Base-by-base conservation (phyloP, 2,329 filamentous ascomycete genomes). In the Biscogniauxia marginata region DNA sequence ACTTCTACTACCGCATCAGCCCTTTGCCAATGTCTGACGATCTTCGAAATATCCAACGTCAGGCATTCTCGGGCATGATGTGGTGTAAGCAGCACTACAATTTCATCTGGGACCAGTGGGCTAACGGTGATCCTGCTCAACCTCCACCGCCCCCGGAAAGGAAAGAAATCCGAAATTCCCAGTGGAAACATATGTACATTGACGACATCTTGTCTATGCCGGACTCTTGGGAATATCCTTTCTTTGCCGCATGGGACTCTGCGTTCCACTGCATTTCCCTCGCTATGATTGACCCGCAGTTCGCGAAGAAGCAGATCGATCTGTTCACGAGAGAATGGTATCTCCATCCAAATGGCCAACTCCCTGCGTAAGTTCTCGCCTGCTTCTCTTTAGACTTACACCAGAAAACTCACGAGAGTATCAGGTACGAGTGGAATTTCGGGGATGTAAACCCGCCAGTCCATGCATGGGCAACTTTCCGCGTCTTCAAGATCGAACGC, bases 81-180 rank as follows among this genome's bases (percentile, higher is more conserved):
- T 98, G 93, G 93, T 96, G 89, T 61, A 98, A 98, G 74, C 93
- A 98, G 73, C 91, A 91, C 75, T 98, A 98, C 73, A 85, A 96
- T 70, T 97, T 98, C 73, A 86, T 98, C 66, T 97, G 92, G 91
- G 93, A 98, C 63, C 90, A 98, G 71, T 98, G 93, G 93, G 92
- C 93, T 22, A 96, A 96, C 62, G 93, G 93, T 52, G 93, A 98
- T 70, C 93, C 93, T 9, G 83, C 82, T 49, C 91, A 93, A 79
- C 91, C 93, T 46, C 90, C 93, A 25, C 95, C 95, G 22, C 93
- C 93, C 1, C 79, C 88, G 1, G 82, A 84, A 43, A 84, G 93
- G 54, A 96, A 95, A 72, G 81, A 84, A 2, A 83, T 98, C 55
- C 86, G 93, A 58, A 98, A 98, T 70, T 78, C 84, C 39, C 86